Evolutionary conservation across 495 filamentous ascomycete species (phyloP).

Genomic region (Trichoderma erinaceum): DNA sequence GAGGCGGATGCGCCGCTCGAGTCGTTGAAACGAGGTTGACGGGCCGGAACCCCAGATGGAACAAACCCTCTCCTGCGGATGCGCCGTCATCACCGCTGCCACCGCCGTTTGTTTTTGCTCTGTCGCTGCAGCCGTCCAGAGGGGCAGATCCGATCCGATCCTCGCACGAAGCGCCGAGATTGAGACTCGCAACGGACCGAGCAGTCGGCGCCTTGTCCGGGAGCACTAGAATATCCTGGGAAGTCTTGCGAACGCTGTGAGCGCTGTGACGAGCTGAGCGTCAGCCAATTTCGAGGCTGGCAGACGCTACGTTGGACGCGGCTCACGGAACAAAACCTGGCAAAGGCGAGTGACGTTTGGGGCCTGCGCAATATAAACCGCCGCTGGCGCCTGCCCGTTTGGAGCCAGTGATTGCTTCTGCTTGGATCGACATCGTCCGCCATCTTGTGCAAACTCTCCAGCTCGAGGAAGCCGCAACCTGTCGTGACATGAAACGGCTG

Average conservation of each 20-base stretch:
- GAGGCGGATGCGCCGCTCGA: neutral
- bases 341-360: neutral
- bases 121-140: neutral
- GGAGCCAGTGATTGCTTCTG: neutral
- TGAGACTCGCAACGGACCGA: too few species aligned
- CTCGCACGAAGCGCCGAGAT: neutral
- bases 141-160: neutral
- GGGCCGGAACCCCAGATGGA: neutral
- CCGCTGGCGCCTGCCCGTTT: slow-evolving; percentile 2
- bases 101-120: neutral
- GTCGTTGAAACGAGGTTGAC: neutral
- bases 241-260: neutral
- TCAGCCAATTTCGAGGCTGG: slow-evolving; percentile 7
- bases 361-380: slow-evolving; percentile 10
- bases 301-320: neutral
- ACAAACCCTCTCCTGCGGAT: slow-evolving; percentile 3
- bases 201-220: neutral
- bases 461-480: neutral
- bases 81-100: slow-evolving; percentile 6
- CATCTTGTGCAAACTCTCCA: neutral
- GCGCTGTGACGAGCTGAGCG: neutral
- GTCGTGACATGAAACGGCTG: neutral
- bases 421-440: neutral
- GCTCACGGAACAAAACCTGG: slow-evolving; percentile 6
- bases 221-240: neutral